phyloP scores from a whole-genome alignment of 306 rosid species.

The Hylodesmum podocarpum region DNA sequence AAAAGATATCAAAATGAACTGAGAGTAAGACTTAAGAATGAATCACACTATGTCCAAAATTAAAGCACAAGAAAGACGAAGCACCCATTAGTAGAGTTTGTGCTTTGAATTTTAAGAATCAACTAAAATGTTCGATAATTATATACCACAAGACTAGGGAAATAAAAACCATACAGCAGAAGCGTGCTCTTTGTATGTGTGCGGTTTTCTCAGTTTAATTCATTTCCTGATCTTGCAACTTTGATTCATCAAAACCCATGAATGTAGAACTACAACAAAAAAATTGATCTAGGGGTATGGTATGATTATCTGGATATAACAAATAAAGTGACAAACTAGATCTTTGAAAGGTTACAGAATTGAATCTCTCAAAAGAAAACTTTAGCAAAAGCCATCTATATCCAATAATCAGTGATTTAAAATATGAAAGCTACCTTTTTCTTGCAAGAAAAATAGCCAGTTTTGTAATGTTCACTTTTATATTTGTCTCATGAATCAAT shows the following conservation, averaged over 20 bases:
- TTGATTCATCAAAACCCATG: background rate
- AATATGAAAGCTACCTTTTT: background rate
- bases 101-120: background rate
- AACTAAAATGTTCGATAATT: background rate
- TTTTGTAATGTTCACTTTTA: background rate
- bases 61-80: background rate
- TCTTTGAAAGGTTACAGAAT: background rate
- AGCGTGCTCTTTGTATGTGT: background rate
- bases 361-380: background rate
- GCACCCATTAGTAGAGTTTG: background rate
- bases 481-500: background rate
- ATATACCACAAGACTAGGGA: background rate
- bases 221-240: background rate
- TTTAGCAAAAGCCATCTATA: background rate
- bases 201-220: background rate
- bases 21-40: background rate
- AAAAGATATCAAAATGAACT: background rate
- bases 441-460: background rate
- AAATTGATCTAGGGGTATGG: background rate
- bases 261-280: background rate
- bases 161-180: background rate
- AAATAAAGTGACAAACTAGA: background rate
- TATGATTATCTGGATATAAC: background rate
- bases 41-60: background rate
- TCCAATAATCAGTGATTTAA: background rate